A percentile compares a stretch with the other conserved stretches of the same genome.
These are phyloP conservation scores for Sporopachydermia lactativora DNA, from an alignment of 805 yeast genomes.

Conservation along the genomic window DNA sequence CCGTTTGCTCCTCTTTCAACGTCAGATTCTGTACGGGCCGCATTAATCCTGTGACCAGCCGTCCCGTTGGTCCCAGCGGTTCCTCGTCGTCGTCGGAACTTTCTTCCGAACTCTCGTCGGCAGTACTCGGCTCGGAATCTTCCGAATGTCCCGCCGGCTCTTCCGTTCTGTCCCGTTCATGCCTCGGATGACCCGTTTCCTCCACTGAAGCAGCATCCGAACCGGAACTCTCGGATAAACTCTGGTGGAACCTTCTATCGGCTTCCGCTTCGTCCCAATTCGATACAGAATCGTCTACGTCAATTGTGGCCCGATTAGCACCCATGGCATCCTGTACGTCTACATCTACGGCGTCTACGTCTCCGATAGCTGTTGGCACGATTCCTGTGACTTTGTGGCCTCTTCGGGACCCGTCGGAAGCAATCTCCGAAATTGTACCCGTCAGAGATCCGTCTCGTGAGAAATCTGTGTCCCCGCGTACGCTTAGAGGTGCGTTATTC, in stretches of 20 bases:
- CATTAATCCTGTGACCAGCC: too few relatives aligned
- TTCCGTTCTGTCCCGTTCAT: too few relatives aligned
- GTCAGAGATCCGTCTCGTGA: slow-evolving; percentile 28
- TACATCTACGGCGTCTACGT: slow-evolving; percentile 6
- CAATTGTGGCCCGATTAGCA: not conserved
- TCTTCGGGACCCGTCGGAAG: slow-evolving; percentile 12
- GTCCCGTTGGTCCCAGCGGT: too few relatives aligned
- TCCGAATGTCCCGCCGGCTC: slow-evolving; percentile 10
- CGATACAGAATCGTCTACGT: not conserved
- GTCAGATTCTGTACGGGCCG: too few relatives aligned
- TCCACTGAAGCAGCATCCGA: too few relatives aligned
- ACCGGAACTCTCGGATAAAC: too few relatives aligned
- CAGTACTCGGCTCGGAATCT: slow-evolving; percentile 14
- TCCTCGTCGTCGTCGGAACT: slow-evolving; percentile 7
- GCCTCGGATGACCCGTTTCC: too few relatives aligned
- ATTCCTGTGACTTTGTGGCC: slow-evolving; percentile 2
- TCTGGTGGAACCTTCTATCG: too few relatives aligned
- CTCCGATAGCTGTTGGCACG: slow-evolving; percentile 9
- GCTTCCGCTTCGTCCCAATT: not conserved
- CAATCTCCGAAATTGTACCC: slow-evolving; percentile 19
- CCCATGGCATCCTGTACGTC: slow-evolving; percentile 1
- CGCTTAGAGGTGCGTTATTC: slow-evolving; percentile 84
- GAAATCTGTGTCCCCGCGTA: slow-evolving; percentile 56
- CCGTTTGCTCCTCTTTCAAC: too few relatives aligned
- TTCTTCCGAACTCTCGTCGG: slow-evolving; percentile 16